Conservation (phyloP, 106 monocot genomes). For the Allium cepa region DNA sequence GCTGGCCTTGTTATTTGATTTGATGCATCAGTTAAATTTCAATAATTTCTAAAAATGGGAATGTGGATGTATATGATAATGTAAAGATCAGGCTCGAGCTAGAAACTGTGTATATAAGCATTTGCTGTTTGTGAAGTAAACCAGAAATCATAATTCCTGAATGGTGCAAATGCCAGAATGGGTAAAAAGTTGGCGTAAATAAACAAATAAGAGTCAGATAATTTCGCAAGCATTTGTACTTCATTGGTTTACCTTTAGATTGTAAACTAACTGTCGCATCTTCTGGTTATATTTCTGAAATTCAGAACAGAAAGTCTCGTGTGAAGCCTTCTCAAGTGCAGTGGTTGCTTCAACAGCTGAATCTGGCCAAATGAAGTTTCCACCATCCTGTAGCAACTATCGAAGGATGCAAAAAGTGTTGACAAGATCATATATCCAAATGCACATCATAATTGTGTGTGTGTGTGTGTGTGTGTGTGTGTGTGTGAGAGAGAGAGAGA, state of each 20-base stretch:
- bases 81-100: too few relatives aligned
- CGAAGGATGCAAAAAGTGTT: too few relatives aligned
- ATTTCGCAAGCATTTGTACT: not conserved
- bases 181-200: too few relatives aligned
- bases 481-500: too few relatives aligned
- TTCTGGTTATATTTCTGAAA: constrained; percentile 95
- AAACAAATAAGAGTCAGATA: not conserved
- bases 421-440: too few relatives aligned
- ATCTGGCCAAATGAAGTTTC: constrained; percentile 51
- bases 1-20: too few relatives aligned
- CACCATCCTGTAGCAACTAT: constrained; percentile 9
- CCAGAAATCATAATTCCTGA: not conserved
- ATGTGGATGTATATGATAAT: too few relatives aligned
- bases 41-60: too few relatives aligned
- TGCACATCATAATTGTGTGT: too few relatives aligned
- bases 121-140: not conserved
- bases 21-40: too few relatives aligned
- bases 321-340: constrained; percentile 64
- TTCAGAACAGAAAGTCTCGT: constrained; percentile 69
- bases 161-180: too few relatives aligned
- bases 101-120: not conserved
- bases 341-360: constrained; percentile 53
- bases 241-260: constrained; percentile 56
- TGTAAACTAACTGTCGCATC: constrained; percentile 79
- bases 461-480: too few relatives aligned